Evolutionary conservation across 169 alveolate genomes (phyloP).

Genomic region (Eimeria falciformis): DNA sequence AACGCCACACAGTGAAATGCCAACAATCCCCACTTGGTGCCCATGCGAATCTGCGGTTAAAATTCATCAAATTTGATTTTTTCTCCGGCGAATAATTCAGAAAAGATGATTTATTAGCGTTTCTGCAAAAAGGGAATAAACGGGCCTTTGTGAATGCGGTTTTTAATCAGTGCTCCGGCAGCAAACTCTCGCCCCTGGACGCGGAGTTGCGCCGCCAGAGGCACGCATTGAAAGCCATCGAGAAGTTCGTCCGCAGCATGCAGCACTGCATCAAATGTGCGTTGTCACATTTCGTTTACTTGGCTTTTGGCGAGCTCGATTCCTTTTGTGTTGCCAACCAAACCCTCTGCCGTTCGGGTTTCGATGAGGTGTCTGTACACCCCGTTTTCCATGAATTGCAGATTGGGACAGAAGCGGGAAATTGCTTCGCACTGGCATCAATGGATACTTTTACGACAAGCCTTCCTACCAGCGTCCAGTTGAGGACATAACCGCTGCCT

Average conservation of each 20-base stretch:
- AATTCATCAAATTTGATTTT: too few species aligned
- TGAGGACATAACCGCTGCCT: not conserved
- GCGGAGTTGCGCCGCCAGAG: constrained; percentile 54
- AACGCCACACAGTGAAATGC: too few species aligned
- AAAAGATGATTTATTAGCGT: too few species aligned
- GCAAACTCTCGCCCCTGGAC: constrained; percentile 20
- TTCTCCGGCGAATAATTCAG: too few species aligned
- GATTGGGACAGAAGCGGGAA: constrained; percentile 52
- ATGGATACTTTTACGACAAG: constrained; percentile 52
- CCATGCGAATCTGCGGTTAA: too few species aligned
- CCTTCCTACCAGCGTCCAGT: constrained; percentile 32
- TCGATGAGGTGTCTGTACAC: not conserved
- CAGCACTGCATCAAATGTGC: constrained; percentile 27
- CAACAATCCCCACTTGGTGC: too few species aligned
- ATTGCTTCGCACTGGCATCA: not conserved
- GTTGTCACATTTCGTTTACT: not conserved
- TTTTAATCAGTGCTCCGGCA: constrained; percentile 51
- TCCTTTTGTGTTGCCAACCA: too few species aligned
- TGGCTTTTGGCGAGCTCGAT: not conserved
- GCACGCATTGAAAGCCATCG: constrained; percentile 35
- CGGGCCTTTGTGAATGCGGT: too few species aligned
- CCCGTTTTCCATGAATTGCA: not conserved
- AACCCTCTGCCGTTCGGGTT: too few species aligned
- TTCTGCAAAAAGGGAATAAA: too few species aligned
- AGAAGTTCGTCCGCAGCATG: constrained; percentile 29